These are phyloP conservation scores for Picea glauca DNA, from an alignment of 75 land plant genomes.

Conservation along the genomic window DNA sequence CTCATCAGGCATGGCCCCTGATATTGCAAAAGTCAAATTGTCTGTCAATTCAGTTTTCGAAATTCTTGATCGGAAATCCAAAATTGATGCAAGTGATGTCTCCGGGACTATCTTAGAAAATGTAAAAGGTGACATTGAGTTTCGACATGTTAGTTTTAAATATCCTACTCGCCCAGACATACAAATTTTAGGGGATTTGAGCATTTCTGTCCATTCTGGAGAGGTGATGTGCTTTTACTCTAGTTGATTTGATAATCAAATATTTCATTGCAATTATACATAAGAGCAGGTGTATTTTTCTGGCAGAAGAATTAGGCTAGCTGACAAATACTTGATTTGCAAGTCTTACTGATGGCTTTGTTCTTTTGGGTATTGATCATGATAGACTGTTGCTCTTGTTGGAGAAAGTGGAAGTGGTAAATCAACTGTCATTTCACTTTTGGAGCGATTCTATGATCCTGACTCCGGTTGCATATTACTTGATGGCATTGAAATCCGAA, in stretches of 20 bases:
- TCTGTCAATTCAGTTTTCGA: slow-evolving; percentile 70
- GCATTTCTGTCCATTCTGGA: slow-evolving; percentile 53
- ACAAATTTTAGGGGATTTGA: slow-evolving; percentile 55
- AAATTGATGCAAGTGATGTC: slow-evolving; percentile 40
- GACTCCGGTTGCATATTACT: too few species aligned
- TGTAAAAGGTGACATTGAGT: slow-evolving; percentile 65
- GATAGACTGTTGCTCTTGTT: slow-evolving; percentile 55
- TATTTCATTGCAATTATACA: slow-evolving; percentile 13
- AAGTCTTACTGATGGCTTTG: slow-evolving; percentile 24
- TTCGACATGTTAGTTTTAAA: slow-evolving; percentile 60
- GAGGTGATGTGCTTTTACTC: slow-evolving; percentile 32
- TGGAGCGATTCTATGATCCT: too few species aligned
- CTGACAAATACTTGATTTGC: background rate
- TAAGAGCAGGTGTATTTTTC: slow-evolving; percentile 17
- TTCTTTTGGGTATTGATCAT: background rate
- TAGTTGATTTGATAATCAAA: slow-evolving; percentile 5
- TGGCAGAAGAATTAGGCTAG: slow-evolving; percentile 7
- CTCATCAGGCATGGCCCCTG: slow-evolving; percentile 55
- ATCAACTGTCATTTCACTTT: too few species aligned
- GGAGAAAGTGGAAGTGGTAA: too few species aligned
- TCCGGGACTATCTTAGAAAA: slow-evolving; percentile 35
- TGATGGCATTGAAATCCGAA: too few species aligned
- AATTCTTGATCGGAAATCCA: slow-evolving; percentile 62
- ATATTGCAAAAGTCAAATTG: slow-evolving; percentile 54
- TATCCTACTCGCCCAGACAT: slow-evolving; percentile 68